phyloP scores from a whole-genome alignment of 352 stramenopile species.

The Globisporangium emineosum region DNA sequence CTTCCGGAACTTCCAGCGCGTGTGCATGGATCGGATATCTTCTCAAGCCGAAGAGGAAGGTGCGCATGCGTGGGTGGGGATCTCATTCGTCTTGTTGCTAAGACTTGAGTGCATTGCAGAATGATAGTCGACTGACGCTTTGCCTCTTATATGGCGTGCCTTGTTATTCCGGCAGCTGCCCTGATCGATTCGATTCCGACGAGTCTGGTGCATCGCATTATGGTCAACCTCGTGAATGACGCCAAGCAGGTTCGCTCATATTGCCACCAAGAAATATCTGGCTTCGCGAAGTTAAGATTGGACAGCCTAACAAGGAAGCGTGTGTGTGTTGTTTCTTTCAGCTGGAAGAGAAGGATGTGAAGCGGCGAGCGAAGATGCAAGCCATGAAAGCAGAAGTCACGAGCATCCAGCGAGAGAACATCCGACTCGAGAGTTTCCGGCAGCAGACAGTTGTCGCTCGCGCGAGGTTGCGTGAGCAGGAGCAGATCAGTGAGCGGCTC shows the following conservation, averaged over 20 bases:
- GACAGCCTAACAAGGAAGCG: neutral
- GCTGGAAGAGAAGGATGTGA: slow-evolving; percentile 38
- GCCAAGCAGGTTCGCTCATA: slow-evolving; percentile 38
- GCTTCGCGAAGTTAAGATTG: neutral
- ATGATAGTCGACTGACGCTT: neutral
- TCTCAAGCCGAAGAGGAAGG: slow-evolving; percentile 59
- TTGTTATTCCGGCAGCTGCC: slow-evolving; percentile 24
- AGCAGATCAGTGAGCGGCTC: slow-evolving; percentile 26
- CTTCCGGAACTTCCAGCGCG: slow-evolving; percentile 65
- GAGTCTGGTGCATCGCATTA: slow-evolving; percentile 63
- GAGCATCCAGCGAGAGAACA: slow-evolving; percentile 21
- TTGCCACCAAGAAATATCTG: neutral
- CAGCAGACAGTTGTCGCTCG: slow-evolving; percentile 29
- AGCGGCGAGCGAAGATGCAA: slow-evolving; percentile 30
- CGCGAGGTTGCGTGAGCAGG: slow-evolving; percentile 28
- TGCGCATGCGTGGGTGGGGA: slow-evolving; percentile 22
- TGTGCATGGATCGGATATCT: slow-evolving; percentile 64
- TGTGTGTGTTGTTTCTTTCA: slow-evolving; percentile 10
- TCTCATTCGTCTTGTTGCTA: too few relatives aligned
- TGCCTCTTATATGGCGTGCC: too few relatives aligned
- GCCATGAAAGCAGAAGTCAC: slow-evolving; percentile 29
- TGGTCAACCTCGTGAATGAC: slow-evolving; percentile 57
- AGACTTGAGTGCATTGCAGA: neutral
- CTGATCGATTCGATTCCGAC: slow-evolving; percentile 65
- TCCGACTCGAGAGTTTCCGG: slow-evolving; percentile 34